Evolutionary conservation across 371 early-diverging fungal species (phyloP), one percentile per base, ranked within the genome.

Genomic region (Synchytrium microbalum): DNA sequence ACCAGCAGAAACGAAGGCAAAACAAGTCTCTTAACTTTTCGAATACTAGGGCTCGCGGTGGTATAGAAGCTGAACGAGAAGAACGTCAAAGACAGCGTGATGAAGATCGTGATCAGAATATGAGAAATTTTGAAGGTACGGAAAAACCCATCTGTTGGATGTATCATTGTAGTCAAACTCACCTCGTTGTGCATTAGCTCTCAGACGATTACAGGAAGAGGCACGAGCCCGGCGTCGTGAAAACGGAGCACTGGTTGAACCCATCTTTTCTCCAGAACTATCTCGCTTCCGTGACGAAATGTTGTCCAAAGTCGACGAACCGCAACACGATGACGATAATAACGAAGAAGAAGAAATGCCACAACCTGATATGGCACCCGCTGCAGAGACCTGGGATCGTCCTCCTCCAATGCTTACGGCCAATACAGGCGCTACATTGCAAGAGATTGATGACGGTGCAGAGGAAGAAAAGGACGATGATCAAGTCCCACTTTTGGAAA

Each of bases 101-200:
- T 1, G 80, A 66, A 54, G 79, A 81, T 59, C 55, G 61, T 3
- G 68, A 62, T 19, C 69, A 62, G 27, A 76, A 77, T 29, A 32
- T 67, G n/a, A 63, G 72, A 26, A 82, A 79, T 69, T 78, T 79
- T 66, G 75, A 79, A 68, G 79, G 81, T 79, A 64, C 3, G 16
- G 13, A 1, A 23, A 28, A n/a, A 58, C 23, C 54, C 13, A 59
- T 38, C 54, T 26, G 59, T 63, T 51, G 14, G 14, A 14, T 30
- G 2, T 10, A 32, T 28, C 3, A 24, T 62, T 0, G 58, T 8
- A 32, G 38, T 26, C 24, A 62, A 31, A 5, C 8, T 16, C 8
- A 56, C 26, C 57, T 5, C 57, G 14, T 51, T 51, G 63, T 26
- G 5, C 61, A 19, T 8, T 32, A 71, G 78, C 77, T 0, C 60